Conservation (phyloP, 345 rosid species). For the Citrus cavaleriei region DNA sequence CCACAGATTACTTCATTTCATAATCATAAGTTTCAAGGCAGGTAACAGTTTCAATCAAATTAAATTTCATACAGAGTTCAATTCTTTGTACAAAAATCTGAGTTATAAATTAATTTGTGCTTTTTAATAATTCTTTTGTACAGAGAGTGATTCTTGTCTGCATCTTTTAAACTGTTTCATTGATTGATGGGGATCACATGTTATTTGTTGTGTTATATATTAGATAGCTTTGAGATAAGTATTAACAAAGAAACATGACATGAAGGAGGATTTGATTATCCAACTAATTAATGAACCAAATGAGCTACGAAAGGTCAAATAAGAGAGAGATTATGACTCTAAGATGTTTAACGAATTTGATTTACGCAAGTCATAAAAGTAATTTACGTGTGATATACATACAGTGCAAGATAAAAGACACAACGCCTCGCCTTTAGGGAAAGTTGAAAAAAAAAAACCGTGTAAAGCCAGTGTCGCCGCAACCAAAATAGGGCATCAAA, state of each 20-base stretch:
- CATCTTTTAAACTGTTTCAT: no score
- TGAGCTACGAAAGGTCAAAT: not conserved
- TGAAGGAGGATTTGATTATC: no score
- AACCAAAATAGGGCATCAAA: not conserved
- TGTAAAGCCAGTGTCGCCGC: not conserved
- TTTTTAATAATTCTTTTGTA: no score
- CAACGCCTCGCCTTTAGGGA: not conserved
- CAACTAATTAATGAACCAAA: not conserved
- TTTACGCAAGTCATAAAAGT: not conserved
- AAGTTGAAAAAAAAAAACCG: not conserved
- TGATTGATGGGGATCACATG: no score
- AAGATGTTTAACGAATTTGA: not conserved
- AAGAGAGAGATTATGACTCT: not conserved
- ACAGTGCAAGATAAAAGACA: not conserved
- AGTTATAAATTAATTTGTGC: no score
- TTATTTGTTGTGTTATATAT: no score
- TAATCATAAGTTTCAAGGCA: not conserved
- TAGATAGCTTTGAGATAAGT: no score
- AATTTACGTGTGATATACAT: not conserved
- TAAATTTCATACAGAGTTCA: not conserved
- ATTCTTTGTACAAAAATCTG: no score
- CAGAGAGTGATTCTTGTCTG: not conserved
- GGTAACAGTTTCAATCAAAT: constrained; percentile 31
- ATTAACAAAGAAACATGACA: no score
- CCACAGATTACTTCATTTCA: not conserved